Percentiles rank a stretch among this genome's conserved stretches.
phyloP scores from a whole-genome alignment of 495 filamentous ascomycete genomes.

The Aspergillus homomorphus region DNA sequence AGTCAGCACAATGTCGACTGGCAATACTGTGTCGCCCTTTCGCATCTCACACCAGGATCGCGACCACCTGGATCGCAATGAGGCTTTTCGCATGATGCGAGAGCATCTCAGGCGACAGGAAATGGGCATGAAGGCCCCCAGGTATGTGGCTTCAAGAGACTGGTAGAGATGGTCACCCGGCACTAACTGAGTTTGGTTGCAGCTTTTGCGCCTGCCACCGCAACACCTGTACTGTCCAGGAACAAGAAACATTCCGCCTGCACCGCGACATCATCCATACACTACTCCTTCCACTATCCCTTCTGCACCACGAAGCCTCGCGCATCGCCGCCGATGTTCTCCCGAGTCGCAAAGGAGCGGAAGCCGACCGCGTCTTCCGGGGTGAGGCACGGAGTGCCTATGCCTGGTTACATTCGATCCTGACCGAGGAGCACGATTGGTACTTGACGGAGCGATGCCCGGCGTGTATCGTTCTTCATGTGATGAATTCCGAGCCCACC shows the following conservation, averaged over 20 bases:
- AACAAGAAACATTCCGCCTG: slow-evolving; percentile 51
- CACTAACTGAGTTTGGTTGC: slow-evolving; percentile 11
- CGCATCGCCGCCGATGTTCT: slow-evolving; percentile 47
- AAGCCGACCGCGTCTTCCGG: slow-evolving; percentile 57
- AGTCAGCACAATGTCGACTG: slow-evolving; percentile 24
- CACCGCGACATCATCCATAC: slow-evolving; percentile 61
- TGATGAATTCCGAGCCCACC: slow-evolving; percentile 55
- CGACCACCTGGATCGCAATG: slow-evolving; percentile 38
- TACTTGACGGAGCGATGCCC: slow-evolving; percentile 56
- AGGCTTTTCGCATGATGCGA: slow-evolving; percentile 43
- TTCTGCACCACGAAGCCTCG: slow-evolving; percentile 53
- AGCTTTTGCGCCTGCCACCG: slow-evolving; percentile 52
- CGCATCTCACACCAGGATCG: slow-evolving; percentile 39
- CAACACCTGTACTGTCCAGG: slow-evolving; percentile 35
- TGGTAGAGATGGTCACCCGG: neutral
- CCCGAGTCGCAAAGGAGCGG: slow-evolving; percentile 43
- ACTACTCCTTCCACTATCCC: slow-evolving; percentile 54
- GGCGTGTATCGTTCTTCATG: slow-evolving; percentile 52
- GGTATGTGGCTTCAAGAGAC: slow-evolving; percentile 15
- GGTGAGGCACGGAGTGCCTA: slow-evolving; percentile 58
- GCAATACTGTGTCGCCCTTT: slow-evolving; percentile 42
- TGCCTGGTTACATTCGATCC: slow-evolving; percentile 59
- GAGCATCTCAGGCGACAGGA: slow-evolving; percentile 44
- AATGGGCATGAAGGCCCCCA: slow-evolving; percentile 36
- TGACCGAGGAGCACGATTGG: slow-evolving; percentile 58